phyloP scores from a whole-genome alignment of 1,284 basidiomycete species.

The Ustilago vetiveriae region DNA sequence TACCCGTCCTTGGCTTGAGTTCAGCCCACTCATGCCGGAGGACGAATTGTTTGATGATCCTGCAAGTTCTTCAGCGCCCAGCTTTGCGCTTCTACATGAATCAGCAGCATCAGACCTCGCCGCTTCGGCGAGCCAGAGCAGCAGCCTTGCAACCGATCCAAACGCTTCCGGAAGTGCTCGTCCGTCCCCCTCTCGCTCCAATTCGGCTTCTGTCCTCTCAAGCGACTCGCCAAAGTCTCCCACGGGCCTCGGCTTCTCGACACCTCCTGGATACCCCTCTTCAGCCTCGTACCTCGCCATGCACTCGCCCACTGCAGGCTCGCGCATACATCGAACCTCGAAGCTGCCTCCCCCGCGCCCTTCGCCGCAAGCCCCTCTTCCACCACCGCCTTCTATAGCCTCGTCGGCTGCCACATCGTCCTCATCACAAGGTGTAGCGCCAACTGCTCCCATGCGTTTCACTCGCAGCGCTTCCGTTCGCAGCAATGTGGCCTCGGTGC shows the following conservation, averaged over 20 bases:
- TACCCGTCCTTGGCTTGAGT: conserved; percentile 45
- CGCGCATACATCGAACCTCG: conserved; percentile 16
- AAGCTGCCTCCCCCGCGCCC: conserved; percentile 46
- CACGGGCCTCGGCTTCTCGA: conserved; percentile 27
- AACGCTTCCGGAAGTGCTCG: conserved; percentile 4
- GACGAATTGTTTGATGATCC: conserved; percentile 28
- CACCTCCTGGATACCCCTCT: conserved; percentile 14
- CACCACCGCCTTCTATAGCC: conserved; percentile 37
- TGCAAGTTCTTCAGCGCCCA: neutral
- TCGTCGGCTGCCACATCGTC: conserved; percentile 9
- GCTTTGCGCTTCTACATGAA: conserved; percentile 13
- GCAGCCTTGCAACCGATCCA: conserved; percentile 20
- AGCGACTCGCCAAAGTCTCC: conserved; percentile 36
- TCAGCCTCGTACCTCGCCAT: conserved; percentile 32
- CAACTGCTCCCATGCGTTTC: conserved; percentile 1
- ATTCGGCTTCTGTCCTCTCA: conserved; percentile 12
- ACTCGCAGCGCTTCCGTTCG: conserved; percentile 8
- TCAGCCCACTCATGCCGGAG: conserved; percentile 37
- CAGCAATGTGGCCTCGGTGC: neutral
- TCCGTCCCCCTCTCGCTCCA: conserved; percentile 30
- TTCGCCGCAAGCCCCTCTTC: conserved; percentile 39
- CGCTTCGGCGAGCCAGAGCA: conserved; percentile 28
- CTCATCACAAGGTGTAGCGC: neutral
- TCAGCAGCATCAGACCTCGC: conserved; percentile 17
- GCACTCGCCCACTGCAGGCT: conserved; percentile 16